A percentile compares a stretch with the other conserved stretches of the same genome.
Conservation (phyloP, 1,284 basidiomycete genomes). For the Cystobasidium slooffiae region DNA sequence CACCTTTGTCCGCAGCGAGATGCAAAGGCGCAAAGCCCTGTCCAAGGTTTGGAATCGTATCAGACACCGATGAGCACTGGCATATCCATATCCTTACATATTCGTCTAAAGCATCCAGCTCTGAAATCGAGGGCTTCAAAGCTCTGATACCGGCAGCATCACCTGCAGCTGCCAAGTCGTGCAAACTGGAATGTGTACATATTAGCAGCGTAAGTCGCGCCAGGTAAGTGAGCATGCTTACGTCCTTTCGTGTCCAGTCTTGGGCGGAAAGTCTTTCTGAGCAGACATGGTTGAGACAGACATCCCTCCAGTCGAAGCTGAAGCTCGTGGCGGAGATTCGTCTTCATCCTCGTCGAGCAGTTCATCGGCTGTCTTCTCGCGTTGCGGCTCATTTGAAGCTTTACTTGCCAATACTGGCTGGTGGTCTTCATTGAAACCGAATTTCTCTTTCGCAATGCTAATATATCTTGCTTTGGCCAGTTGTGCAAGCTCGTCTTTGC, state of each 20-base stretch:
- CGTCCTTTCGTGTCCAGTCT: not conserved
- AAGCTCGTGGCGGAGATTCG: not conserved
- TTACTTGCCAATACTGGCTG: not conserved
- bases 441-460: conserved; percentile 15
- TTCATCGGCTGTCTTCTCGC: conserved; percentile 36
- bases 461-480: conserved; percentile 27
- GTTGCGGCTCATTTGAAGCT: not conserved
- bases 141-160: conserved; percentile 8
- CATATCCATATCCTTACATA: not conserved
- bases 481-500: not conserved
- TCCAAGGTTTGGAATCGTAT: not conserved
- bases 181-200: conserved; percentile 1
- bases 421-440: conserved; percentile 11
- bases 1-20: conserved; percentile 38
- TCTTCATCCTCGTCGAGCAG: conserved; percentile 38
- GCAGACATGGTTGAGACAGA: conserved; percentile 27
- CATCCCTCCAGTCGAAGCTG: conserved; percentile 20
- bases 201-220: not conserved
- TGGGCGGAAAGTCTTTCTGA: not conserved
- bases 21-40: conserved; percentile 42
- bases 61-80: not conserved
- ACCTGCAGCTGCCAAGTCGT: conserved; percentile 26
- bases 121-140: not conserved
- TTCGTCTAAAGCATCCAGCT: conserved; percentile 21
- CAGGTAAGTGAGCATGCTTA: too few species aligned